phyloP scores from a whole-genome alignment of 495 filamentous ascomycete genomes.

The Aspergillus sparsus region DNA sequence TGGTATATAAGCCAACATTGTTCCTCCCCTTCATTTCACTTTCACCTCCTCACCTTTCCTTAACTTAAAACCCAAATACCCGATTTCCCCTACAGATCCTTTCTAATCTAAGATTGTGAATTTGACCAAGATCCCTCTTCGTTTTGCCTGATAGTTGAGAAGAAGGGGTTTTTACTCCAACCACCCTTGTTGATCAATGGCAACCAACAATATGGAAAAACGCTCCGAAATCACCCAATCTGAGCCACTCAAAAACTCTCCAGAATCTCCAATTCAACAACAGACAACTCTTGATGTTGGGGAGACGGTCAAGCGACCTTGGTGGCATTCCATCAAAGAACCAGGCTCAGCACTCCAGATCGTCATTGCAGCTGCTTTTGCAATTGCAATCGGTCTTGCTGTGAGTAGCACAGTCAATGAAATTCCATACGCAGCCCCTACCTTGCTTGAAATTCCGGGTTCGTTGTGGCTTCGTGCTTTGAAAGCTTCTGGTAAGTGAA shows the following conservation, averaged over 20 bases:
- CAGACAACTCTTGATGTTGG: background rate
- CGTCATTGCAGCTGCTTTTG: constrained; percentile 11
- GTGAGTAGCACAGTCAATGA: constrained; percentile 15
- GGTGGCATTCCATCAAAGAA: constrained; percentile 17
- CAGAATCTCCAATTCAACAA: constrained; percentile 5
- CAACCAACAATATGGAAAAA: constrained; percentile 5
- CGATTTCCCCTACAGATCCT: too few relatives aligned
- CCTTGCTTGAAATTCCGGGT: constrained; percentile 13
- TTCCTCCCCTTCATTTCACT: too few relatives aligned
- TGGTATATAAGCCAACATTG: too few relatives aligned
- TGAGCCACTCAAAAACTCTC: background rate
- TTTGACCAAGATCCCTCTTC: too few relatives aligned
- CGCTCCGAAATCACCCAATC: background rate
- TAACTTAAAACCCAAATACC: too few relatives aligned
- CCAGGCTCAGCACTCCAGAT: constrained; percentile 18
- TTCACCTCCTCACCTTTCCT: too few relatives aligned
- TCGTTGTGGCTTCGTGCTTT: constrained; percentile 15
- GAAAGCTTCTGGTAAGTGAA: constrained; percentile 13
- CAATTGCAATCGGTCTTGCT: constrained; percentile 16
- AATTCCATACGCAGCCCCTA: constrained; percentile 14
- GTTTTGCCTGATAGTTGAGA: too few relatives aligned
- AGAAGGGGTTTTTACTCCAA: too few relatives aligned
- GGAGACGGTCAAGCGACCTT: constrained; percentile 10
- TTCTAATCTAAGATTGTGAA: too few relatives aligned
- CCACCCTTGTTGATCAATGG: background rate